Conservation (phyloP, 2,329 filamentous ascomycete genomes). For the Ascochyta lentis region DNA sequence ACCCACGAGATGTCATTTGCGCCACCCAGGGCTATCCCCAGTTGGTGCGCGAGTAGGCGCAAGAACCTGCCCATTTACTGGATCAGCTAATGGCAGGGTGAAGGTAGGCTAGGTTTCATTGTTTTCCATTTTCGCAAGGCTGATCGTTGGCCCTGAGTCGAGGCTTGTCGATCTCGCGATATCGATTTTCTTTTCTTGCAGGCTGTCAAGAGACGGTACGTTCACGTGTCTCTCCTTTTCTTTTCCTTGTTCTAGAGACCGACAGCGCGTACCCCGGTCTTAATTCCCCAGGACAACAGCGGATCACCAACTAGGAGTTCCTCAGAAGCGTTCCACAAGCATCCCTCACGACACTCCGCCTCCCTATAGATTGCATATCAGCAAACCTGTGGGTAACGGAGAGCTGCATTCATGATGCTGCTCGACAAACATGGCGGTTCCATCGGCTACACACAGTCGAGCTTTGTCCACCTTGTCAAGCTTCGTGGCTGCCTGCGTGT, state of each 20-base stretch:
- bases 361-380: slow-evolving; percentile 4
- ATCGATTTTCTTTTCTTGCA: background rate
- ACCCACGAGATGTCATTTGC: slow-evolving; percentile 20
- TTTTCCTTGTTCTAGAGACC: slow-evolving; percentile 7
- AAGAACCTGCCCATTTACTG: background rate
- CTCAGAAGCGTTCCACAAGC: slow-evolving; percentile 2
- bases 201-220: background rate
- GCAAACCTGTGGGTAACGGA: slow-evolving; percentile 8
- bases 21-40: slow-evolving; percentile 8
- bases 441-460: background rate
- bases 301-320: background rate
- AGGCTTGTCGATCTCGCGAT: slow-evolving; percentile 9
- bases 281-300: background rate
- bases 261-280: background rate
- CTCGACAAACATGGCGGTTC: slow-evolving; percentile 4
- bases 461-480: slow-evolving; percentile 12
- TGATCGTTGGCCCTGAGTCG: background rate
- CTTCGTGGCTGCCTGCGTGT: slow-evolving; percentile 19
- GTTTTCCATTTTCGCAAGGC: background rate
- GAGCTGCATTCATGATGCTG: slow-evolving; percentile 5
- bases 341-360: background rate
- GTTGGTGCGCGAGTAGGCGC: background rate
- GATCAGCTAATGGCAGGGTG: background rate
- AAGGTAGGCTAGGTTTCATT: background rate
- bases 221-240: slow-evolving; percentile 1